Evolutionary conservation across 352 stramenopile species (phyloP), one percentile per base, ranked within the genome.

Genomic region (Phytophthora idaei): DNA sequence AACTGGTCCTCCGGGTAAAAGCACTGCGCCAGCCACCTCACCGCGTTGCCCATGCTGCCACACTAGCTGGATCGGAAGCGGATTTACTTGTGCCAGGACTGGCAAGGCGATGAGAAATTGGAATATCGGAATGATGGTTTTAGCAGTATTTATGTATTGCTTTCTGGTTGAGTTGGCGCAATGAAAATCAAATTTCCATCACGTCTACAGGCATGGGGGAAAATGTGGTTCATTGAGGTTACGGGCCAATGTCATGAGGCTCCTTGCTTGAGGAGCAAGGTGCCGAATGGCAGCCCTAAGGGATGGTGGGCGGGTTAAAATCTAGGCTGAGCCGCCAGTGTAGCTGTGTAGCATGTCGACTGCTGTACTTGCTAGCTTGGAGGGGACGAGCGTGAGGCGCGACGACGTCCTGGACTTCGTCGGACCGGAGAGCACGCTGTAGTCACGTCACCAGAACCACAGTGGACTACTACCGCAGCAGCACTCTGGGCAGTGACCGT

Each of bases 1-100:
- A 85, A 52, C 50, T 91, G 81, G 21, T 89, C 79, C 34, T 83
- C 61, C 11, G 79, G 73, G 58, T 83, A 87, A 41, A 85, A 71
- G 54, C 66, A 86, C 68, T 86, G 76, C 25, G 63, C 68, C 45
- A 87, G n/a, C 78, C 78, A 89, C 42, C 78, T 86, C 39, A 70
- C 44, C 5, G 69, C 63, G 44, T 76, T 79, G 15, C 80, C 80
- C 80, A 89, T 89, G 34, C 9, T 50, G 50, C n/a, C 27, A 36
- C 8, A 6, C 37, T 46, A 61, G 32, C 45, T 27, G 37, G 61
- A 49, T 58, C 37, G 17, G 42, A 36, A 21, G 54, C 47, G 21
- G 50, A 55, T 64, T 64, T 21, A 54, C 14, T 65, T 65, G 39
- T 69, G 61, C n/a, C 17, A 53, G 21, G 15, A 27, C 15, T 11